Evolutionary conservation across 148 eudicot genomes (phyloP), one percentile per base, ranked within the genome.

Genomic region (Chenopodium quinoa): DNA sequence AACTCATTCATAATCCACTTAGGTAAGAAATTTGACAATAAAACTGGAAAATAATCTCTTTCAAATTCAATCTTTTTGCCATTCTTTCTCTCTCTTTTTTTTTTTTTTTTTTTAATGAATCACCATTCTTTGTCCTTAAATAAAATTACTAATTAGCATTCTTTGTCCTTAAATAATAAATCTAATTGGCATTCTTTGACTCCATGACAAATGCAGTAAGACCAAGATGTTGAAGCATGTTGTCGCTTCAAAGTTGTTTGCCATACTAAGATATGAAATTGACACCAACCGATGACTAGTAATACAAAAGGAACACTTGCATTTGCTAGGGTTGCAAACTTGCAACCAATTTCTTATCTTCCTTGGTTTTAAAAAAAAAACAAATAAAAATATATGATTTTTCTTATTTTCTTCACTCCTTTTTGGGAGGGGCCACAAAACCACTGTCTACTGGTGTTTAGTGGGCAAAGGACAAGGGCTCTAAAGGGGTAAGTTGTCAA

Each of bases 401-500:
- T 37, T 71, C 27, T 29, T 48, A 20, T n/a, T 16, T 22, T 71
- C 56, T 47, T 78, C 16, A 2, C 54, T 3, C 19, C 62, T 20
- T 27, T 13, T 47, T 46, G 25, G 16, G 79, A 52, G 79, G 82
- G 85, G 75, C 82, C 81, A 78, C 32, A 66, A 32, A 78, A 71
- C 76, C 71, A 50, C 34, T 48, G 56, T 4, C 75, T 75, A 78
- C 47, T 78, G 71, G 4, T 67, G 76, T 66, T 62, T 78, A 74
- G 82, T 85, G 87, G 79, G 71, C 20, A 82, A 78, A 69, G 54
- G 54, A 46, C 52, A 81, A 73, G 71, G 66, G 73, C 46, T 70
- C 40, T 71, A 71, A 82, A 66, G 79, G 66, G 79, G 56, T 62
- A 85, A 85, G 84, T 67, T 78, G 84, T 81, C 72, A 78, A 80